Base-by-base conservation (phyloP, 2,329 filamentous ascomycete species). In the Pezicula carpinea region DNA sequence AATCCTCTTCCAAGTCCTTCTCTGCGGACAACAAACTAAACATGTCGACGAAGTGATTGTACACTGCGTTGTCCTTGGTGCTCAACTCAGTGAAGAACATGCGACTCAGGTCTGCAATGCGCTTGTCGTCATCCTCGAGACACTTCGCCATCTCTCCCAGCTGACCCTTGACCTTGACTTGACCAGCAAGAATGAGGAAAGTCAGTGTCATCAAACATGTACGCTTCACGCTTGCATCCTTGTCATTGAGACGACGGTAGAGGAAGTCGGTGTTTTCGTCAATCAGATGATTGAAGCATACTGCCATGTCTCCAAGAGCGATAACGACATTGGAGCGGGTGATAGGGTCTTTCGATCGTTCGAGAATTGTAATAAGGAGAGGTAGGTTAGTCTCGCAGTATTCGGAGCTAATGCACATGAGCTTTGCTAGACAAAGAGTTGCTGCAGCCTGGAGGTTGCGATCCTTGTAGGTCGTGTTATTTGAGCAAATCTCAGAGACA, bases 1-100 rank as follows among this genome's bases (percentile, higher is more conserved):
- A 82, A 58, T 96, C 89, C 65, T 96, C 92, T 8, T 89, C 83
- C 55, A 99, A 74, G 23, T 75, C 80, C 44, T 80, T 79, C 58
- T 95, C 92, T 0, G 90, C 87, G 48, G 88, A 93, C 39, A 99
- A 74, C 54, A 97, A 71, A 62, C 87, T 92, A 68, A 99, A 99
- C 89, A 99, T 97, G 64, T 99, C 93, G 22, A 99, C 90, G 68
- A 99, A 99, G 70, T 99, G 92, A 66, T 99, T 99, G 68, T 99
- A 99, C 2, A 99, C 89, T 2, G 93, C 93, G 63, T 99, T 99
- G 66, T 99, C 93, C 73, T 99, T 99, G 57, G 90, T 96, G 52
- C 91, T 90, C 46, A 99, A 78, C 68, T 99, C 93, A 0, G 89
- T 92, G 68, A 99, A 99, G 80, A 99, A 99, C 92, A 97, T 97